Evolutionary conservation across 768 basidiomycete genomes (phyloP), one percentile per base, ranked within the genome.

Genomic region (Tremella yokohamensis): DNA sequence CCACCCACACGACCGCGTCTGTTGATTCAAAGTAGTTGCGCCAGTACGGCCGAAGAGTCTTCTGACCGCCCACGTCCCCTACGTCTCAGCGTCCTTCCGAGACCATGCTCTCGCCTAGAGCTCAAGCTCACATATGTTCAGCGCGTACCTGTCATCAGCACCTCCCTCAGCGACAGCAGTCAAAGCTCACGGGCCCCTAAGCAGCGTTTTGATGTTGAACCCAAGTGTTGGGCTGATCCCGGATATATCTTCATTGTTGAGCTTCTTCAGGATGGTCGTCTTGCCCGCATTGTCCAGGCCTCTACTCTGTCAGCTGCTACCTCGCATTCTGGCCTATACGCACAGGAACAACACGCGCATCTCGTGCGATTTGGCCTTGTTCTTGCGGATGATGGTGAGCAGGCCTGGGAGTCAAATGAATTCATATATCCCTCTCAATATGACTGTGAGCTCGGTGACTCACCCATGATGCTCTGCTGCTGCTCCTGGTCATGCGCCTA

Each of bases 61-160:
- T 85, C 76, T 99, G 96, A 20, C 96, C 94, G 37, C 96, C 96
- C 37, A 98, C 91, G 75, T 99, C 96, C 96, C 94, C 93, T 97
- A n/a, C 19, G 8, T 16, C n/a, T 45, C 42, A 54, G 39, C 15
- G 22, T 15, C 1, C 3, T 22, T 22, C 19, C 25, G 6, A 4
- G 49, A 8, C 22, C 8, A 16, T 20, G 6, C 7, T 49, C 25
- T 29, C 18, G 29, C 4, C 18, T 8, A 18, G 3, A 40, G 26
- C 12, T 34, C 39, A 52, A 6, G 45, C 49, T 42, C 50, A 89
- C 87, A 89, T 48, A 92, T 85, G 75, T 89, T 89, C 58, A 90
- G 79, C 1, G 84, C 87, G 68, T 88, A 89, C 62, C 85, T 87
- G 49, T 8, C 24, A 54, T 53, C 42, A 53, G 57, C 42, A 47